Evolutionary conservation across 768 basidiomycete species (phyloP), one percentile per base, ranked within the genome.

Genomic region (Boletus vermiculosoides): DNA sequence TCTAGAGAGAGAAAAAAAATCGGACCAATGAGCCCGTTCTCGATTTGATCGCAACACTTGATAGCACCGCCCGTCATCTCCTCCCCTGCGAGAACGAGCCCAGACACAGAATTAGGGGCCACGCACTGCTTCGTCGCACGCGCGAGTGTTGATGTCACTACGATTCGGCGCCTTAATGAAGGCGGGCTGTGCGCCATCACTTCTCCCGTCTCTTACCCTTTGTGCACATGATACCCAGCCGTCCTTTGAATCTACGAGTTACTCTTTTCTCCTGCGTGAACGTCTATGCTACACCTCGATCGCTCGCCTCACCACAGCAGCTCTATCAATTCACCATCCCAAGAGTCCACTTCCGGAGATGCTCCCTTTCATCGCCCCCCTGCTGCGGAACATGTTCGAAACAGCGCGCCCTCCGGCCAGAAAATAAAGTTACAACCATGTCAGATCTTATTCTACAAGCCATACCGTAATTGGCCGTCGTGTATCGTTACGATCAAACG

Each of bases 401-500:
- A n/a, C 22, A 10, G 31, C 12, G 28, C 40, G 18, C 16, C 13
- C 6, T 37, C 34, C 16, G 23, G 18, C 8, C 20, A 20, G 37
- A 7, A 36, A 40, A 16, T 37, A 62, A 45, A 22, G 34, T 41
- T 33, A 2, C 33, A 39, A 2, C 52, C 13, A 33, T 46, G 11
- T 45, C 25, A 31, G 15, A 45, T 48, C 34, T 42, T n/a, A 23
- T 40, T 47, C 39, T 3, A 36, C 41, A 2, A 22, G 0, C 8
- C 1, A 36, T 64, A 34, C 41, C 61, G 42, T 52, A 58, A 58
- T 45, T 10, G 48, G 16, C 37, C 23, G 23, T 45, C 30, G 34
- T n/a, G 48, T 36, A 51, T 56, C 28, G 40, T 31, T 51, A 61
- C 52, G 50, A 66, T 66, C 64, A 65, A 57, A 63, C 42, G 11